Percentiles rank a stretch among this genome's conserved stretches.
Conservation (phyloP, 1,284 basidiomycete genomes). For the Neotropicomus parvogracilis region DNA sequence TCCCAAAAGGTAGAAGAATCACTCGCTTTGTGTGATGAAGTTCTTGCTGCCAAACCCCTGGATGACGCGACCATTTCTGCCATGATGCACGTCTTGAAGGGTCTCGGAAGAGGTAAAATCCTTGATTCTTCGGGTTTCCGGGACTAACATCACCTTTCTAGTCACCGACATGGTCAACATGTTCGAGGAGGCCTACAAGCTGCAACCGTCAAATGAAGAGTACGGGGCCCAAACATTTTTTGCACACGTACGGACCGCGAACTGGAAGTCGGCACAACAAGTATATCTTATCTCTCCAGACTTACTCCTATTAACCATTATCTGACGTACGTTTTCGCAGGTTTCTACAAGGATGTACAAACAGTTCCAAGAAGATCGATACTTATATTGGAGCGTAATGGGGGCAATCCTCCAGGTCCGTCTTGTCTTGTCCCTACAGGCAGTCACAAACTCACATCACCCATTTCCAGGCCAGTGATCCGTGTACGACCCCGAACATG, state of each 20-base stretch:
- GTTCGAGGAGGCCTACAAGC: slow-evolving; percentile 78
- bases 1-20: slow-evolving; percentile 81
- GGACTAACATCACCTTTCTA: slow-evolving; percentile 27
- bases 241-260: slow-evolving; percentile 69
- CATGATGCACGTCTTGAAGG: slow-evolving; percentile 76
- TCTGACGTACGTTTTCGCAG: slow-evolving; percentile 33
- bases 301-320: not conserved
- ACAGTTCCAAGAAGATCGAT: slow-evolving; percentile 73
- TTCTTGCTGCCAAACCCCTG: slow-evolving; percentile 64
- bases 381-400: slow-evolving; percentile 81
- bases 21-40: slow-evolving; percentile 71
- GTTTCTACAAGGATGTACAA: slow-evolving; percentile 75
- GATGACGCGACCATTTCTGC: slow-evolving; percentile 71
- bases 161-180: slow-evolving; percentile 74
- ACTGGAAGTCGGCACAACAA: slow-evolving; percentile 81
- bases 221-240: slow-evolving; percentile 80
- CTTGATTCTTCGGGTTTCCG: slow-evolving; percentile 1
- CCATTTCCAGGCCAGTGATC: slow-evolving; percentile 55
- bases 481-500: slow-evolving; percentile 56
- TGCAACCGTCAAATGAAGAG: slow-evolving; percentile 75
- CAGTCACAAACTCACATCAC: slow-evolving; percentile 14
- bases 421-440: not conserved
- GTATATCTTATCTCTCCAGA: slow-evolving; percentile 33
- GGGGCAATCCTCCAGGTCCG: slow-evolving; percentile 74
- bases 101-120: slow-evolving; percentile 70